phyloP scores from a whole-genome alignment of 345 rosid genomes.

The Eucalyptus viminalis region DNA sequence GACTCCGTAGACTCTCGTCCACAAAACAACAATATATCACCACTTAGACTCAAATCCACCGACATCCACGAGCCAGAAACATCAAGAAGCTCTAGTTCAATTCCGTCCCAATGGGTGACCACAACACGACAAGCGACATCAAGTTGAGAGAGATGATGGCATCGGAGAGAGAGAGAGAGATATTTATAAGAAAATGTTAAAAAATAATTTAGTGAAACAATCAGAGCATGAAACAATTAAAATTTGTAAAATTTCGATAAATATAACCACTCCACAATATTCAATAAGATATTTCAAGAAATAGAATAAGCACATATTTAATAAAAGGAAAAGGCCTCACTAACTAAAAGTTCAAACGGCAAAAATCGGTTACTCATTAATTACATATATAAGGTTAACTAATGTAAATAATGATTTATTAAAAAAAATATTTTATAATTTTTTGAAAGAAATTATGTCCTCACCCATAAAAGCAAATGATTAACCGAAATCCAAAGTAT shows the following conservation, averaged over 20 bases:
- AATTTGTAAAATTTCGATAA: not conserved
- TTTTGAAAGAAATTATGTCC: not conserved
- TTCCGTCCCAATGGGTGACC: too few relatives aligned
- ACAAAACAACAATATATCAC: too few relatives aligned
- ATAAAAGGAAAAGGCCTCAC: not conserved
- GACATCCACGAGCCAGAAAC: too few relatives aligned
- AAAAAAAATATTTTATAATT: not conserved
- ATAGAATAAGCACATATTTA: not conserved
- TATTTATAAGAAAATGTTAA: too few relatives aligned
- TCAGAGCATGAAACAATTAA: too few relatives aligned
- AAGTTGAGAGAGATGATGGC: too few relatives aligned
- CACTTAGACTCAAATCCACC: too few relatives aligned
- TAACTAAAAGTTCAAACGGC: not conserved
- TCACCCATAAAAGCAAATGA: not conserved
- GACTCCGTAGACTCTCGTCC: too few relatives aligned
- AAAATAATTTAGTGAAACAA: too few relatives aligned
- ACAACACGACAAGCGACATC: too few relatives aligned
- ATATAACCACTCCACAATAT: not conserved
- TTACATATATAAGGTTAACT: not conserved
- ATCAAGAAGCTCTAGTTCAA: too few relatives aligned
- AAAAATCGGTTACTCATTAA: not conserved
- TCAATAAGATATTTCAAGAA: not conserved
- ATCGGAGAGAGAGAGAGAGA: too few relatives aligned
- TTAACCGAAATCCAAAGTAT: not conserved
- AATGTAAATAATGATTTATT: not conserved